Percentiles rank a stretch among this genome's conserved stretches.
phyloP scores from a whole-genome alignment of 2,329 filamentous ascomycete species.

The Aspergillus phoenicis region DNA sequence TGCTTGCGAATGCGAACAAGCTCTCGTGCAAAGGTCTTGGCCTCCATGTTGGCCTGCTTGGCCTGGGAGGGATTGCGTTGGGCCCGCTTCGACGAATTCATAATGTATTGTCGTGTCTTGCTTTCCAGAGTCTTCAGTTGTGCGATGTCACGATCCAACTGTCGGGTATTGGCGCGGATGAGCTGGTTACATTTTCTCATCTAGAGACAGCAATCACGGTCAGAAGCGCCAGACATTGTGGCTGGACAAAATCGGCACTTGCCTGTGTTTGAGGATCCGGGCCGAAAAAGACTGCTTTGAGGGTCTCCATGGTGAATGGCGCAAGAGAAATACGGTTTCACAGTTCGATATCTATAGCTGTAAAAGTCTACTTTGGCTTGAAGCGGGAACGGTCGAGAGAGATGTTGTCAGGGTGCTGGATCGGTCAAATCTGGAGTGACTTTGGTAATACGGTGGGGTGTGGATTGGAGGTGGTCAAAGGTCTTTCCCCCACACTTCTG shows the following conservation, averaged over 20 bases:
- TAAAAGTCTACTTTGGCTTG: neutral
- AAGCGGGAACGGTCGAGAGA: neutral
- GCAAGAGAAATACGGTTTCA: neutral
- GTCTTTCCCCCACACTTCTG: neutral
- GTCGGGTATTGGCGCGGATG: conserved; percentile 85
- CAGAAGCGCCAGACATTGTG: conserved; percentile 4
- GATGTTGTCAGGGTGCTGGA: neutral
- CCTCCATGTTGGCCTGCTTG: conserved; percentile 77
- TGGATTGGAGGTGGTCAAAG: neutral
- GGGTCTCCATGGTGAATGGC: conserved; percentile 71
- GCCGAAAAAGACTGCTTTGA: conserved; percentile 84
- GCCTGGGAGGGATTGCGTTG: conserved; percentile 77
- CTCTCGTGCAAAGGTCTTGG: conserved; percentile 85
- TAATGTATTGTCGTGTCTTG: conserved; percentile 83
- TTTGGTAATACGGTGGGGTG: conserved; percentile 6
- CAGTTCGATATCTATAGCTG: neutral
- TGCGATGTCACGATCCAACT: conserved; percentile 89
- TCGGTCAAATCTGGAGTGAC: conserved; percentile 4
- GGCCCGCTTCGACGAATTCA: conserved; percentile 78
- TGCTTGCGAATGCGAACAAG: conserved; percentile 81
- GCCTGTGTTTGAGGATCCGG: conserved; percentile 94
- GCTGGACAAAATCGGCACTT: conserved; percentile 30
- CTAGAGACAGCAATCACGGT: conserved; percentile 51
- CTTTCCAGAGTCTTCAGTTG: conserved; percentile 75
- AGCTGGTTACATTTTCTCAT: conserved; percentile 93